Conservation (phyloP, 2,329 filamentous ascomycete genomes). For the Elsinoe necatrix region DNA sequence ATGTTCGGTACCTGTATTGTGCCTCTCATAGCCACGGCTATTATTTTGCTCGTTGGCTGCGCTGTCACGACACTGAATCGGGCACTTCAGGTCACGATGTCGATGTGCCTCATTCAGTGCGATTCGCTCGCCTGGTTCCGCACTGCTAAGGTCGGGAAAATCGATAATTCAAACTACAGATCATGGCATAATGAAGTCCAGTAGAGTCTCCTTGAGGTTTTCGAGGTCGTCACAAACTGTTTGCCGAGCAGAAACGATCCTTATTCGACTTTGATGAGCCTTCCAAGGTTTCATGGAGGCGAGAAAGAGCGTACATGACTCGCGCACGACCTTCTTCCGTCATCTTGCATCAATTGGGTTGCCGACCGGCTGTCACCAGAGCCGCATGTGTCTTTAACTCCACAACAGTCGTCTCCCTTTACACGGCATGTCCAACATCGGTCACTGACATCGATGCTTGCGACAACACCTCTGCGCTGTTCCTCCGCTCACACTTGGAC, state of each 20-base stretch:
- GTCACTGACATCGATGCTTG: neutral
- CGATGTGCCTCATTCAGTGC: no score
- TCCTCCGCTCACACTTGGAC: neutral
- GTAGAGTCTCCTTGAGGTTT: no score
- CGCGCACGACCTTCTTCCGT: neutral
- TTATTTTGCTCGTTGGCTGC: neutral
- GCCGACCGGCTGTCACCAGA: neutral
- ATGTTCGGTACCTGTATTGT: conserved; percentile 37
- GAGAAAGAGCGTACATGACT: neutral
- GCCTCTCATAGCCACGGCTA: neutral
- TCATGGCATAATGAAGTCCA: no score
- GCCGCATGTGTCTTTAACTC: neutral
- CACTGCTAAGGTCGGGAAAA: no score
- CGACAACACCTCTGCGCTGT: neutral
- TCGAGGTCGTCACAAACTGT: no score
- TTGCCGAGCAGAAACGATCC: no score
- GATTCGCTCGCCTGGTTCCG: no score
- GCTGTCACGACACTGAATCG: no score
- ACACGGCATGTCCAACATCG: neutral
- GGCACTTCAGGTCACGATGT: no score
- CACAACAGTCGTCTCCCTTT: neutral
- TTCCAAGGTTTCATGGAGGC: neutral
- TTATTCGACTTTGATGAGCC: no score
- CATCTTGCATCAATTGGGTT: neutral
- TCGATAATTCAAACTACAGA: no score